Conservation (phyloP, 495 filamentous ascomycete genomes). For the Jackrogersella minutella region DNA sequence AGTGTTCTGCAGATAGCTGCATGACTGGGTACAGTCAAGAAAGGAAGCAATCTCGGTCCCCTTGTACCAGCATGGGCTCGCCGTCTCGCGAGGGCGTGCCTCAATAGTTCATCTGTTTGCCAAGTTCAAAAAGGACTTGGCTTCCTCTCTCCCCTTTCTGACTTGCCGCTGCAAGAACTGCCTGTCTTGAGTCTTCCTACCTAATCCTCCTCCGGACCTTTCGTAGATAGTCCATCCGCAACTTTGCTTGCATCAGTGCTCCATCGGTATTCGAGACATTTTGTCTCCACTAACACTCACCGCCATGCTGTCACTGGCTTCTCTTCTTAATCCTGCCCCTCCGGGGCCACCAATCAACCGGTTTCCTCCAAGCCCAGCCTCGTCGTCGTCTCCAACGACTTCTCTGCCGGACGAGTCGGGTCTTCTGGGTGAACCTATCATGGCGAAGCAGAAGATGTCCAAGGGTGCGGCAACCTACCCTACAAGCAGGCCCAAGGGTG, state of each 20-base stretch:
- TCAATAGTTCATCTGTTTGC: slow-evolving; percentile 46
- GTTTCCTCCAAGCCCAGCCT: slow-evolving; percentile 44
- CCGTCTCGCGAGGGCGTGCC: slow-evolving; percentile 43
- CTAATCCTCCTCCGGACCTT: slow-evolving; percentile 31
- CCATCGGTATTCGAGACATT: slow-evolving; percentile 45
- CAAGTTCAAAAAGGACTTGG: slow-evolving; percentile 43
- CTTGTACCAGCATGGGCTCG: slow-evolving; percentile 49
- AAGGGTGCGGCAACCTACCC: slow-evolving; percentile 69
- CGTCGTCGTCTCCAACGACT: slow-evolving; percentile 42
- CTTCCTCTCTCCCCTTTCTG: slow-evolving; percentile 40
- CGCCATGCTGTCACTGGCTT: slow-evolving; percentile 64
- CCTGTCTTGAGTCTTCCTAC: slow-evolving; percentile 46
- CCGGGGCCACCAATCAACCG: slow-evolving; percentile 45
- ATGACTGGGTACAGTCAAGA: slow-evolving; percentile 50
- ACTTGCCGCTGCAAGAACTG: slow-evolving; percentile 46
- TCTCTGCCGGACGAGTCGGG: slow-evolving; percentile 40
- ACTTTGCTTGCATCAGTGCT: slow-evolving; percentile 44
- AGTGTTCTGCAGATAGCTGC: slow-evolving; percentile 49
- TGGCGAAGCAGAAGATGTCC: slow-evolving; percentile 55
- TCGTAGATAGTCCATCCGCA: slow-evolving; percentile 38
- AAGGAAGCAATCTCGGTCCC: slow-evolving; percentile 48
- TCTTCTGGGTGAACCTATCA: slow-evolving; percentile 39
- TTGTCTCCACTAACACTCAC: slow-evolving; percentile 40
- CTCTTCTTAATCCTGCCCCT: slow-evolving; percentile 68
- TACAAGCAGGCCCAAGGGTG: slow-evolving; percentile 65